Evolutionary conservation across 2,329 filamentous ascomycete genomes (phyloP), one percentile per base, ranked within the genome.

Genomic region (Colletotrichum sp.): DNA sequence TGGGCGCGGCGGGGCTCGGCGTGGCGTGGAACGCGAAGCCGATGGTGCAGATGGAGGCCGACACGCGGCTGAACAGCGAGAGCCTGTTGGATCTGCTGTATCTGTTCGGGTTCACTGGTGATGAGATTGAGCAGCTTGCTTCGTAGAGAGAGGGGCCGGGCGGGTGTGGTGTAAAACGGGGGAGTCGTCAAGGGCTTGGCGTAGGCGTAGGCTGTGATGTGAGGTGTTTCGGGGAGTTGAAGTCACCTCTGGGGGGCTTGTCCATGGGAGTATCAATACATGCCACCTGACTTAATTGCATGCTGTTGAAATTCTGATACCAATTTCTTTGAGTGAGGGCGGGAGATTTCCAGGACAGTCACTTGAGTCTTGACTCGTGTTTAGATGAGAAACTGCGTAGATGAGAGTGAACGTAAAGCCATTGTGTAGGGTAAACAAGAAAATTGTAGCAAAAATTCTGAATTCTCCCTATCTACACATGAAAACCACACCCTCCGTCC

Each of bases 1-100:
- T 97, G 89, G 89, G 88, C 10, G 90, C 91, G 64, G 95, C 95
- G 0, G 94, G 94, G 0, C 85, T 96, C 49, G 95, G 95, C 24
- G 92, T 97, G 5, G 95, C 95, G 3, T 96, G 95, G 89, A 95
- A 96, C 81, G 95, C 95, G 12, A 97, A 97, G 87, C 94, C 95
- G 3, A 89, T 92, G 75, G 95, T 97, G 72, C 95, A 97, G 86
- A 91, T 93, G 87, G 92, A 94, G 83, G 95, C 95, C 3, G 92
- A 92, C 32, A 92, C 93, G 16, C 89, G 94, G 57, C 84, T 97
- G 76, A 97, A 97, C 81, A 90, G 92, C 26, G 89, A 91, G 76
- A 94, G 89, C 78, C 84, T 97, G 82, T 83, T 93, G 80, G 94
- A 96, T 82, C 84, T 97, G 78, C 85, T 96, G 67, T 93, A 95